phyloP scores from a whole-genome alignment of 306 rosid genomes.

The Glycine tomentella region DNA sequence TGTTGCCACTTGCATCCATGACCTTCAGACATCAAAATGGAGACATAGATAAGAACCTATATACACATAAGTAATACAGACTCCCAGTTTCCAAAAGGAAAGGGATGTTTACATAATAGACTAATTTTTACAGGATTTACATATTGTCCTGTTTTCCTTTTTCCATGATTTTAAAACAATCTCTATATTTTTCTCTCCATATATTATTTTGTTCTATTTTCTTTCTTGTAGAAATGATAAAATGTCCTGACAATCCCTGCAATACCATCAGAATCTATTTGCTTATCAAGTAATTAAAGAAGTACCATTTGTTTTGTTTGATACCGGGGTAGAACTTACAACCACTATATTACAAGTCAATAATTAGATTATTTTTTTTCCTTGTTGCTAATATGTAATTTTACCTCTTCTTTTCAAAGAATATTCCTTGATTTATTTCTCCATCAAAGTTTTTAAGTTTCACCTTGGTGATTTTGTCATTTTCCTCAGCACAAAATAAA shows the following conservation, averaged over 20 bases:
- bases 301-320: conserved; percentile 2
- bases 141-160: not conserved
- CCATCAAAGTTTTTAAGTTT: not conserved
- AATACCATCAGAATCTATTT: not conserved
- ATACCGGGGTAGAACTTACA: not conserved
- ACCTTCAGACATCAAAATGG: conserved; percentile 58
- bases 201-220: too few relatives aligned
- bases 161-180: not conserved
- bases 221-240: too few relatives aligned
- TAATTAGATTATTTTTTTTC: not conserved
- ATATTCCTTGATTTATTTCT: not conserved
- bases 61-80: conserved; percentile 6
- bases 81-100: not conserved
- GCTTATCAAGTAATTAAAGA: not conserved
- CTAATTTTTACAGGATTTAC: not conserved
- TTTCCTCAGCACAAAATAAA: not conserved
- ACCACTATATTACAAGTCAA: not conserved
- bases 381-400: not conserved
- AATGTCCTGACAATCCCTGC: not conserved
- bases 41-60: not conserved
- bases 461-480: not conserved
- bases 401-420: not conserved
- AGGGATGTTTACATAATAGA: not conserved
- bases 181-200: not conserved
- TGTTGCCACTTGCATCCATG: conserved; percentile 78